Evolutionary conservation across 75 land plant species (phyloP), one percentile per base, ranked within the genome.

Genomic region (Pinus taeda): DNA sequence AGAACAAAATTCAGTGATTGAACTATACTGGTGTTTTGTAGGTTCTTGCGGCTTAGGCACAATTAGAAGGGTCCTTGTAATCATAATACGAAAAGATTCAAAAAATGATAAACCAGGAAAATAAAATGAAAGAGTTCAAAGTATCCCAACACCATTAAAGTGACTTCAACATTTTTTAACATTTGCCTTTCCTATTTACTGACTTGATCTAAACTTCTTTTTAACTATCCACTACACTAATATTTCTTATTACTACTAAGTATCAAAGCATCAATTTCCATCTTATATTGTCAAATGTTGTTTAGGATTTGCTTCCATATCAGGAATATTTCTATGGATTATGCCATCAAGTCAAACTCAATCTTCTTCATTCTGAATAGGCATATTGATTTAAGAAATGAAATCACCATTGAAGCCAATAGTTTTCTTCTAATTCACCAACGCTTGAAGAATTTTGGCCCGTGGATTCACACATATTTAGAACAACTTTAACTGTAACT

Each of bases 1-100:
- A 72, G 22, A 24, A 53, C 37, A 17, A 67, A 17, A 62, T 37
- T 60, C 37, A 81, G 22, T 49, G 29, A 60, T 39, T 15, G 57
- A 67, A 67, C 67, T 88, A 56, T 90, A 94, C 99, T 96, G 99
- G 74, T 96, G 99, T 74, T 96, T 96, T 42, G 97, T 96, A 49
- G 99, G 99, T 72, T 96, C 99, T 80, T 96, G 99, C 42, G 99
- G 99, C 81, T 96, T 96, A 22, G 99, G 99, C 77, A 94, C 99
- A 72, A 96, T 85, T 45, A 96, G 79, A 64, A 96, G 74, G 69
- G 88, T 93, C 56, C 97, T 95, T 96, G 88, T 67, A 78, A 77
- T 59, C 14, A 1, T 59, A 29, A 77, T 55, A 21, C 3, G 4
- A 59, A 58, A 77, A 29, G 42, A 49, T 56, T 75, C 14, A 6